Conservation (phyloP, 768 basidiomycete species). For the Rhizopogon salebrosus region DNA sequence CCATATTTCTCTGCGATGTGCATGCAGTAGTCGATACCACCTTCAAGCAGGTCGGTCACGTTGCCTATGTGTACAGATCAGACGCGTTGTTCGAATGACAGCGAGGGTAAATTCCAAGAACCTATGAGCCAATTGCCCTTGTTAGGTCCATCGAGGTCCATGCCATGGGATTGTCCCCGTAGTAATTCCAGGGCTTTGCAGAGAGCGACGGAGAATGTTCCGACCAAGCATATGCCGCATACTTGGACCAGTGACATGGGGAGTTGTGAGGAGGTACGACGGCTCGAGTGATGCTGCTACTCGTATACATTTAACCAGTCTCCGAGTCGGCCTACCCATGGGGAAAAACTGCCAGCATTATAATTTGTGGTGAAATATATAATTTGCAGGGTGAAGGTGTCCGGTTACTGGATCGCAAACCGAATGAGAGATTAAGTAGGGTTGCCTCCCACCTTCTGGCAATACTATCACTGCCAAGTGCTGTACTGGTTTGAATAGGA, state of each 20-base stretch:
- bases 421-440: not conserved
- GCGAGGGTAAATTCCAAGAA: not conserved
- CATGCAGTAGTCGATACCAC: conserved; percentile 34
- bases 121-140: not conserved
- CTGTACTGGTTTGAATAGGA: no score
- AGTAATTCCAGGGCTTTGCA: not conserved
- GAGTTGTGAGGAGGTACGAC: no score
- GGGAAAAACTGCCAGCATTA: no score
- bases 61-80: conserved; percentile 25
- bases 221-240: not conserved
- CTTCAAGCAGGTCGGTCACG: conserved; percentile 26
- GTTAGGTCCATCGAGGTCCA: not conserved
- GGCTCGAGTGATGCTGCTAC: no score
- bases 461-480: no score
- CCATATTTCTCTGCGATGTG: conserved; percentile 27
- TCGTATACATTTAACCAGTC: not conserved
- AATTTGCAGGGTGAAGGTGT: no score
- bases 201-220: not conserved
- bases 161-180: not conserved
- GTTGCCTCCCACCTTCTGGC: no score
- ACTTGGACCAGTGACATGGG: not conserved
- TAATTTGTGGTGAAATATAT: no score
- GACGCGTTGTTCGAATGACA: not conserved
- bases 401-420: conserved; percentile 9
- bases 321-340: no score